Conservation (phyloP, 306 rosid species). For the Pyrus pyrifolia region DNA sequence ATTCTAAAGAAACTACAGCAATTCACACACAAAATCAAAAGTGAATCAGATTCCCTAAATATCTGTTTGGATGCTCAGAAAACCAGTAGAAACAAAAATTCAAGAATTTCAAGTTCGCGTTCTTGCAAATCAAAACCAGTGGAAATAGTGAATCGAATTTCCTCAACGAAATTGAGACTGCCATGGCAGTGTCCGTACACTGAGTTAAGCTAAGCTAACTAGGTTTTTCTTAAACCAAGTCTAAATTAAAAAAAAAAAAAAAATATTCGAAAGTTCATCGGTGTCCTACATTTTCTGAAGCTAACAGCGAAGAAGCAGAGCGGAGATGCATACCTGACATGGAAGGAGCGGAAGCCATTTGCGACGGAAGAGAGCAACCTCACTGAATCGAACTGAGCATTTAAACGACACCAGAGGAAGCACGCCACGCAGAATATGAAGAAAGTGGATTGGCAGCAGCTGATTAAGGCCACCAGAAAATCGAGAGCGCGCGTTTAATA, state of each 20-base stretch:
- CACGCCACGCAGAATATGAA: not conserved
- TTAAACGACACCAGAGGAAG: slow-evolving; percentile 14
- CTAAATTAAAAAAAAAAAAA: not conserved
- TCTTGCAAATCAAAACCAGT: not conserved
- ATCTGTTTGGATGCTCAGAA: slow-evolving; percentile 4
- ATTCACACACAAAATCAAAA: slow-evolving; percentile 23
- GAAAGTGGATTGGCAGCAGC: slow-evolving; percentile 7
- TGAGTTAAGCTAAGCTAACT: not conserved
- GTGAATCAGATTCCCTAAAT: slow-evolving; percentile 4
- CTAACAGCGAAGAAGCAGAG: slow-evolving; percentile 9
- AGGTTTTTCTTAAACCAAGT: not conserved
- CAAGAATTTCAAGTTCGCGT: not conserved
- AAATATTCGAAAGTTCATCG: slow-evolving; percentile 3
- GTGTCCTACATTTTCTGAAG: slow-evolving; percentile 21
- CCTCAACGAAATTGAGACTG: not conserved
- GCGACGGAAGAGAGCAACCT: slow-evolving; percentile 42
- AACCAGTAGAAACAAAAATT: not conserved
- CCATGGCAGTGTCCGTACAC: not conserved
- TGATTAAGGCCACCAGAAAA: not conserved
- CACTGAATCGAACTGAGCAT: slow-evolving; percentile 70
- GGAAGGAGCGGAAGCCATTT: slow-evolving; percentile 86
- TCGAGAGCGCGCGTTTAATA: not conserved
- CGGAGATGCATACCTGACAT: slow-evolving; percentile 60
- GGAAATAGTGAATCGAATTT: not conserved
- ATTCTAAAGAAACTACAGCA: slow-evolving; percentile 80